A percentile compares a stretch with the other conserved stretches of the same genome.
Evolutionary conservation across 257 asterid species (phyloP).

Genomic region (Sherardia arvensis): DNA sequence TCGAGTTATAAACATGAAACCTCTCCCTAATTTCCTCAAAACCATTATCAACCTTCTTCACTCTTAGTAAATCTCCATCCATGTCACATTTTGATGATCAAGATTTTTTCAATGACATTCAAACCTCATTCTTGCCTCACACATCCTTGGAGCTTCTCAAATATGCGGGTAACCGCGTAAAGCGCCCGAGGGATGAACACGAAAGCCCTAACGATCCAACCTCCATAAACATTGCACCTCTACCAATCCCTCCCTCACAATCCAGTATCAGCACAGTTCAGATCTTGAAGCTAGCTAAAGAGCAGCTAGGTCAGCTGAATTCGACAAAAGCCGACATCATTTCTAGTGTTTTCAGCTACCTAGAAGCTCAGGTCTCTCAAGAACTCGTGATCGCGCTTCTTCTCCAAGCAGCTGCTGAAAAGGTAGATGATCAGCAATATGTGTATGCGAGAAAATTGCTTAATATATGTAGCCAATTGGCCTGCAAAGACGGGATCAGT

Average conservation of each 20-base stretch:
- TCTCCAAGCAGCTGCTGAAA: constrained; percentile 45
- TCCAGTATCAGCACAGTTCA: neutral
- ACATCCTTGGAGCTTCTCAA: constrained; percentile 10
- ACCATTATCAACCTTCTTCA: neutral
- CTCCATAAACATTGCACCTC: neutral
- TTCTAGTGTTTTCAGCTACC: neutral
- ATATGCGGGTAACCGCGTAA: neutral
- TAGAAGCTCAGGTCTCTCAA: constrained; percentile 11
- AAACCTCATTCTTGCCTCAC: neutral
- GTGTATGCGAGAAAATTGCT: constrained; percentile 21
- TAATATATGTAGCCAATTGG: constrained; percentile 7
- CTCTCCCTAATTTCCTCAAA: neutral
- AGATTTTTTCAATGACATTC: neutral
- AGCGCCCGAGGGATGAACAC: neutral
- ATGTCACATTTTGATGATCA: neutral
- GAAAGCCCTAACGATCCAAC: neutral
- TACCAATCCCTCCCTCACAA: neutral
- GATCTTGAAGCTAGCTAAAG: constrained; percentile 4
- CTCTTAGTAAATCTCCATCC: no score
- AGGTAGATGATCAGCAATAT: constrained; percentile 22
- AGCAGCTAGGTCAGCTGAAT: neutral
- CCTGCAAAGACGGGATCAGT: constrained; percentile 20
- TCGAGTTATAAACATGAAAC: neutral
- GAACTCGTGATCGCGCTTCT: constrained; percentile 28
- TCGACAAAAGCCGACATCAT: neutral